Base-by-base conservation (phyloP, 108 stramenopile species). In the Cyclotella atomus region DNA sequence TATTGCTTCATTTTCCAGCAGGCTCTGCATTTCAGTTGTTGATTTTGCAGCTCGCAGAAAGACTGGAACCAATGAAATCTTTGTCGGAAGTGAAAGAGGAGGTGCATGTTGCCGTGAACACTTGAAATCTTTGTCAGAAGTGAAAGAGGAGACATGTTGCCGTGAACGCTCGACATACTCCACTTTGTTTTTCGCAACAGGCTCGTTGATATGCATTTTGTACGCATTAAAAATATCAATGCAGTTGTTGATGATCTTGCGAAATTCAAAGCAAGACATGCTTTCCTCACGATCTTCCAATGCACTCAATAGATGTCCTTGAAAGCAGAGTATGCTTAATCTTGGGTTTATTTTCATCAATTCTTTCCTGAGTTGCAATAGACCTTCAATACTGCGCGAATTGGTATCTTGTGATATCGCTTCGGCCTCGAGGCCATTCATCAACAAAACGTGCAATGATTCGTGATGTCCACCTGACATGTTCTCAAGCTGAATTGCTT, bases 21-120 rank as follows among this genome's bases (percentile, higher is more conserved):
- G 20, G 3, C 34, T 5, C 23, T 62, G 61, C 61, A 62, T 62
- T 19, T 62, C 61, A 9, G 32, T 33, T 10, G 61, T 62, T 34
- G 61, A 62, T 20, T 38, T n/a, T 43, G 61, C 30, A 5, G 61
- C 61, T 20, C 23, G 6, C 21, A 62, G 34, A 33, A 62, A 62
- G 20, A 16, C 3, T 6, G 34, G 61, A 62, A 33, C 34, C 8
- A 62, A 35, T 28, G 61, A 62, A 23, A 35, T 6, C 38, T 41
- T 41, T 6, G 9, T 9, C 12, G 12, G 12, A 9, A 41, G 38
- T 9, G 12, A 41, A 9, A 41, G 38, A 12, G 38, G 38, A 41
- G 38, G 38, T 9, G 12, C 38, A n/a, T n/a, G n/a, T n/a, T n/a
- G n/a, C n/a, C n/a, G n/a, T 41, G 38, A 41, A 41, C 38, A 41